Evolutionary conservation across 257 asterid genomes (phyloP).

Genomic region (Solanum ossicruentum): DNA sequence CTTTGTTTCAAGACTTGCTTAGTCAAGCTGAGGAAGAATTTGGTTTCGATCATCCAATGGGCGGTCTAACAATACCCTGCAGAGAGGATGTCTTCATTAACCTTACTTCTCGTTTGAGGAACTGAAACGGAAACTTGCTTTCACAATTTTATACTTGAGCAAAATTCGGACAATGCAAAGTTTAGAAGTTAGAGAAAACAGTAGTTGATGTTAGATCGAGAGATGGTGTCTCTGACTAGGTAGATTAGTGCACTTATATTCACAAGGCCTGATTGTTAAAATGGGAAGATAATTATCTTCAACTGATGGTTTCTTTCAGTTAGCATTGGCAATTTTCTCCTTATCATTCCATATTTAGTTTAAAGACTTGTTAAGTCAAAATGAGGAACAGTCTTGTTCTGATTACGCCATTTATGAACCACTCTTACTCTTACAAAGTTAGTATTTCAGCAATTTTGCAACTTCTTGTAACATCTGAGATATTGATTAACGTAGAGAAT

Average conservation of each 20-base stretch:
- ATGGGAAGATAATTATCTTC: not conserved
- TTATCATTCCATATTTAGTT: not conserved
- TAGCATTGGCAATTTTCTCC: not conserved
- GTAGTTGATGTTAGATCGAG: not conserved
- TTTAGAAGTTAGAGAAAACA: not conserved
- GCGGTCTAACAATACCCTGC: constrained; percentile 48
- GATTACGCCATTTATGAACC: constrained; percentile 12
- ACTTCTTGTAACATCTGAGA: not conserved
- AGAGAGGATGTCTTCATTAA: constrained; percentile 17
- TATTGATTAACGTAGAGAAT: not conserved
- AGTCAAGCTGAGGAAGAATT: constrained; percentile 25
- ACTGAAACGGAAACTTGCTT: not conserved
- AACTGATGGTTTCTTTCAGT: not conserved
- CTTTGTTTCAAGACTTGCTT: constrained; percentile 30
- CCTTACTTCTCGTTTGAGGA: constrained; percentile 15
- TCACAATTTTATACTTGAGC: not conserved
- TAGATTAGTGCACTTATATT: not conserved
- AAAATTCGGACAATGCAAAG: not conserved
- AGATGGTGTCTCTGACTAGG: not conserved
- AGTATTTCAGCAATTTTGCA: not conserved
- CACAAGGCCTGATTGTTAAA: not conserved
- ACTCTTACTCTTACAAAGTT: not conserved
- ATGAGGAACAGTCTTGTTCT: constrained; percentile 55
- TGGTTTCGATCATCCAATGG: constrained; percentile 45
- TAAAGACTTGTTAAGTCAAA: constrained; percentile 38